These are phyloP conservation scores for Wickerhamiella domercqiae DNA, from an alignment of 805 yeast species.

Conservation along the genomic window DNA sequence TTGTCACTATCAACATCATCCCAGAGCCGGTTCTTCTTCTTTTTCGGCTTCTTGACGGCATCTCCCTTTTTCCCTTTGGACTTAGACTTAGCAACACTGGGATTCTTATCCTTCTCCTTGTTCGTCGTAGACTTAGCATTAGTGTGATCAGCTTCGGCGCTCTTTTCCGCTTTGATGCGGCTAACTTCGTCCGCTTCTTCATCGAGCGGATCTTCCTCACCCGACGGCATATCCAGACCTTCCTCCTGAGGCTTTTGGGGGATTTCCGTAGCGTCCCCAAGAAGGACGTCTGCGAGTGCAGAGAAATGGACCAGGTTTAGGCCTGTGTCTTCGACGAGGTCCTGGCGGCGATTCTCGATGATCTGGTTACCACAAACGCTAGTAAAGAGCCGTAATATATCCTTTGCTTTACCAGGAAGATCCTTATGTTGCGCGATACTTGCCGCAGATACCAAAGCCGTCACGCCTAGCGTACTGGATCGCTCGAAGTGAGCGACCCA, in stretches of 20 bases:
- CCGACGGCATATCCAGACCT: too few relatives aligned
- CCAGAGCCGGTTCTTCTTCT: constrained; percentile 38
- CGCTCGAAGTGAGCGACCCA: constrained; percentile 33
- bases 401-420: constrained; percentile 22
- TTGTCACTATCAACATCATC: constrained; percentile 42
- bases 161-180: background rate
- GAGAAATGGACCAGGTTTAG: constrained; percentile 16
- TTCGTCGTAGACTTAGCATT: constrained; percentile 8
- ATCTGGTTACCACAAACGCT: constrained; percentile 15
- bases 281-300: constrained; percentile 22
- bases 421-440: constrained; percentile 23
- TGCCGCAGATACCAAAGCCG: constrained; percentile 25
- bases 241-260: constrained; percentile 3
- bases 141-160: background rate
- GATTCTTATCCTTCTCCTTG: constrained; percentile 12
- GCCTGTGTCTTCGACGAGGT: constrained; percentile 8
- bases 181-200: background rate
- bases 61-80: background rate
- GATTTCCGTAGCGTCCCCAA: constrained; percentile 9
- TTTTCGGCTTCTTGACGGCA: constrained; percentile 7
- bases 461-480: constrained; percentile 30
- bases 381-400: constrained; percentile 22
- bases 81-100: constrained; percentile 8
- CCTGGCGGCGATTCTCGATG: constrained; percentile 4
- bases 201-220: background rate